Evolutionary conservation across 2,329 filamentous ascomycete species (phyloP).

Genomic region (Alternaria dauci): DNA sequence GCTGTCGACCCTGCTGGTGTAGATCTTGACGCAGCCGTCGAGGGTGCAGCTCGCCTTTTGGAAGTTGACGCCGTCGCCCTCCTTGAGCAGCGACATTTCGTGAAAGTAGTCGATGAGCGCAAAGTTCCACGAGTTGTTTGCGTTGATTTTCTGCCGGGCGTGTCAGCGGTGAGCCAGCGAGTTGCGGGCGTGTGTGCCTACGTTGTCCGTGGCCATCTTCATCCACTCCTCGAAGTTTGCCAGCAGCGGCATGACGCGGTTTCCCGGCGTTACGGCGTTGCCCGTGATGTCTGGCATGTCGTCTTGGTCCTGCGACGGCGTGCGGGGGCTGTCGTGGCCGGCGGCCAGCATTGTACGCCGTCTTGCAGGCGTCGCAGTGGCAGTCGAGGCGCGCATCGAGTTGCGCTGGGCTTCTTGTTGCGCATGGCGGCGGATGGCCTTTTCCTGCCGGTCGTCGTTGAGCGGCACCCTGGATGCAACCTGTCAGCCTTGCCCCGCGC

Average conservation of each 20-base stretch:
- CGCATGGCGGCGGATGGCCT: conserved; percentile 86
- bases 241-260: conserved; percentile 84
- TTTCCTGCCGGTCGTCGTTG: conserved; percentile 94
- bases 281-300: conserved; percentile 70
- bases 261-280: conserved; percentile 88
- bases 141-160: conserved; percentile 74
- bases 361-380: conserved; percentile 72
- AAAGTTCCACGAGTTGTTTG: conserved; percentile 98
- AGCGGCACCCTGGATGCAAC: conserved; percentile 77
- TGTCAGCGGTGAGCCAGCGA: conserved; percentile 18
- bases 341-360: conserved; percentile 67
- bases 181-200: conserved; percentile 20
- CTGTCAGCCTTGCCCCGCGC: conserved; percentile 7
- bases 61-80: conserved; percentile 97
- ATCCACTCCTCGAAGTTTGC: conserved; percentile 99
- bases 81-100: conserved; percentile 96
- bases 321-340: conserved; percentile 57
- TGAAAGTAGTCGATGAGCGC: conserved; percentile 99
- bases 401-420: conserved; percentile 91
- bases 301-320: conserved; percentile 58
- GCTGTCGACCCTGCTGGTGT: conserved; percentile 97
- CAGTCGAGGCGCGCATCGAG: conserved; percentile 79
- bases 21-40: conserved; percentile 98
- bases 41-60: conserved; percentile 98
- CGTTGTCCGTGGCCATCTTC: conserved; percentile 99